These are phyloP conservation scores for Pyracantha coccinea DNA, from an alignment of 331 rosid species.

Conservation along the genomic window DNA sequence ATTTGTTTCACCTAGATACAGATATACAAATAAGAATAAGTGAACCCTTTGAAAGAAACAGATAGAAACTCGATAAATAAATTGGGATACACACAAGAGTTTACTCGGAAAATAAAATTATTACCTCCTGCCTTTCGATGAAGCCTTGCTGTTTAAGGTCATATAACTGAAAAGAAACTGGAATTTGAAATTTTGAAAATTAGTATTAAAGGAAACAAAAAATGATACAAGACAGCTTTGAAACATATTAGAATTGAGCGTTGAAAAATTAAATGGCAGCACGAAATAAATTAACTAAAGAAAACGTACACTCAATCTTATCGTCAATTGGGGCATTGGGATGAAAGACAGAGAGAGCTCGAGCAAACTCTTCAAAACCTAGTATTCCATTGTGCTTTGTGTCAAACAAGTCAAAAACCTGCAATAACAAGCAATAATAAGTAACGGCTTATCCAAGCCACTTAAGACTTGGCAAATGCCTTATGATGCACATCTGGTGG, in stretches of 20 bases:
- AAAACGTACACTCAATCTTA: conserved; percentile 80
- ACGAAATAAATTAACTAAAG: background rate
- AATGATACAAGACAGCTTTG: background rate
- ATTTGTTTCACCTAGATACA: conserved; percentile 85
- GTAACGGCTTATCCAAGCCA: conserved; percentile 11
- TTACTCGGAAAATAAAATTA: background rate
- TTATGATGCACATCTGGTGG: background rate
- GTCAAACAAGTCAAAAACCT: conserved; percentile 96
- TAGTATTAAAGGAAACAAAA: background rate
- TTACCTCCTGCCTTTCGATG: conserved; percentile 96
- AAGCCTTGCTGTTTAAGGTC: conserved; percentile 98
- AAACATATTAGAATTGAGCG: background rate
- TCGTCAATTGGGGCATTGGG: conserved; percentile 96
- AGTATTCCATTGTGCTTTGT: conserved; percentile 94
- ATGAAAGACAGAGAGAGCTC: conserved; percentile 91
- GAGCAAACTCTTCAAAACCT: conserved; percentile 97
- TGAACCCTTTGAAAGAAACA: conserved; percentile 1
- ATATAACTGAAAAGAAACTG: conserved; percentile 96
- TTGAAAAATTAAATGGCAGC: background rate
- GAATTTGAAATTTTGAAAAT: conserved; percentile 17
- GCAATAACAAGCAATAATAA: conserved; percentile 8
- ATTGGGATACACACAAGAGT: background rate
- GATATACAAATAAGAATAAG: background rate
- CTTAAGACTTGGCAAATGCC: background rate
- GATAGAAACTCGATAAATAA: background rate